Conservation (phyloP, 768 basidiomycete species). For the Ephemerocybe angulata region DNA sequence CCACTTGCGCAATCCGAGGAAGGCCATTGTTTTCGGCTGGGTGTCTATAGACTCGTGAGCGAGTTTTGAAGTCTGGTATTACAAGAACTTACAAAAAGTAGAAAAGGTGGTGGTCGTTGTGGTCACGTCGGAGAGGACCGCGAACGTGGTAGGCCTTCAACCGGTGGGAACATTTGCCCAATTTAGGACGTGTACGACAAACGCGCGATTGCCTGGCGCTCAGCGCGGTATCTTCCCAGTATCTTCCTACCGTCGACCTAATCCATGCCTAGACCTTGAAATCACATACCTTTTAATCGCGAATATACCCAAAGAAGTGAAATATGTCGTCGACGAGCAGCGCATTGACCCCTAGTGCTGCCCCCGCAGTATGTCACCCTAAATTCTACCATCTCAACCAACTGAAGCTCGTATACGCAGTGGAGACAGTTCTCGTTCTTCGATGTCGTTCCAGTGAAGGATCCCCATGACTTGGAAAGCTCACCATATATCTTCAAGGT, state of each 20-base stretch:
- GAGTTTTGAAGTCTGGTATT: not conserved
- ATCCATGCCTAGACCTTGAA: not conserved
- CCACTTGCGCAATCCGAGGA: slow-evolving; percentile 80
- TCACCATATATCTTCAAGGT: slow-evolving; percentile 81
- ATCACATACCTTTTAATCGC: too few species aligned
- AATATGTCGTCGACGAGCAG: not conserved
- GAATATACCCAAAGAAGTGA: not conserved
- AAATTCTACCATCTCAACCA: slow-evolving; percentile 1
- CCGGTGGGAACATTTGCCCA: slow-evolving; percentile 27
- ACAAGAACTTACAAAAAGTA: not conserved
- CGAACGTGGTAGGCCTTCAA: slow-evolving; percentile 23
- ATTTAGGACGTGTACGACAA: not conserved
- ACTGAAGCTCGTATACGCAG: slow-evolving; percentile 32
- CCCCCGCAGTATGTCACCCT: slow-evolving; percentile 29
- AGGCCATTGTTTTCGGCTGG: slow-evolving; percentile 49
- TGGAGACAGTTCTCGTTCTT: slow-evolving; percentile 93
- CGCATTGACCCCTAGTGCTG: slow-evolving; percentile 12
- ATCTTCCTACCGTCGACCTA: not conserved
- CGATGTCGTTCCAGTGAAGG: slow-evolving; percentile 71
- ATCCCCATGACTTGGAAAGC: slow-evolving; percentile 69
- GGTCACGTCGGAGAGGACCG: slow-evolving; percentile 39
- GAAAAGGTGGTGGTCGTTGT: slow-evolving; percentile 22
- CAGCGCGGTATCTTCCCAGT: too few species aligned
- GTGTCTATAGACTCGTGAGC: slow-evolving; percentile 2
- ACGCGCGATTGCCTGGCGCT: not conserved